phyloP scores from a whole-genome alignment of 192 early-diverging fungal genomes.

The Gonapodya sp. region DNA sequence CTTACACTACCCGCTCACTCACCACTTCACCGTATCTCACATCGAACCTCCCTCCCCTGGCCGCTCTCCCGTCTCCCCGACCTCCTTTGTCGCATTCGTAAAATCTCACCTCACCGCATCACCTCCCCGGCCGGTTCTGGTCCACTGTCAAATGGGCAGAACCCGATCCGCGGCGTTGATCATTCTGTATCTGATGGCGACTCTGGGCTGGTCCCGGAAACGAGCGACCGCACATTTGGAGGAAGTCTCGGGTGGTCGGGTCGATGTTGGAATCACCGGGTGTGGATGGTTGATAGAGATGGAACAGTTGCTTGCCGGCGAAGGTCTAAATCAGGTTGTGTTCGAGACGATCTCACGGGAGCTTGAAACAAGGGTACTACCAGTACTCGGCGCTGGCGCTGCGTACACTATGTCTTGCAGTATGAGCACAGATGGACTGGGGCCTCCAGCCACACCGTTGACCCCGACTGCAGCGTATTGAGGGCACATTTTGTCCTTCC shows the following conservation, averaged over 20 bases:
- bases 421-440: too few relatives aligned
- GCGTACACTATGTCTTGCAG: too few relatives aligned
- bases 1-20: background rate
- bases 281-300: background rate
- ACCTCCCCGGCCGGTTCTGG: conserved; percentile 48
- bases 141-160: conserved; percentile 84
- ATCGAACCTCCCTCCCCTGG: background rate
- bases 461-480: too few relatives aligned
- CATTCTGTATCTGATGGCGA: conserved; percentile 81
- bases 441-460: too few relatives aligned
- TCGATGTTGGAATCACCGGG: background rate
- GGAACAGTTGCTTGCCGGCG: background rate
- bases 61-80: background rate
- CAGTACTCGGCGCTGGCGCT: too few relatives aligned
- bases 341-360: too few relatives aligned
- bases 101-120: background rate
- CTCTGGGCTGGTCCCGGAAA: conserved; percentile 19
- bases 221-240: background rate
- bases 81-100: background rate
- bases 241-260: background rate
- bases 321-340: too few relatives aligned
- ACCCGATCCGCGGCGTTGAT: conserved; percentile 77
- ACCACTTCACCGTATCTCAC: background rate
- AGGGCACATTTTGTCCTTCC: too few relatives aligned
- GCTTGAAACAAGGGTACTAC: too few relatives aligned